These are phyloP conservation scores for Camellia oleifera DNA, from an alignment of 179 eudicot species.

Conservation along the genomic window DNA sequence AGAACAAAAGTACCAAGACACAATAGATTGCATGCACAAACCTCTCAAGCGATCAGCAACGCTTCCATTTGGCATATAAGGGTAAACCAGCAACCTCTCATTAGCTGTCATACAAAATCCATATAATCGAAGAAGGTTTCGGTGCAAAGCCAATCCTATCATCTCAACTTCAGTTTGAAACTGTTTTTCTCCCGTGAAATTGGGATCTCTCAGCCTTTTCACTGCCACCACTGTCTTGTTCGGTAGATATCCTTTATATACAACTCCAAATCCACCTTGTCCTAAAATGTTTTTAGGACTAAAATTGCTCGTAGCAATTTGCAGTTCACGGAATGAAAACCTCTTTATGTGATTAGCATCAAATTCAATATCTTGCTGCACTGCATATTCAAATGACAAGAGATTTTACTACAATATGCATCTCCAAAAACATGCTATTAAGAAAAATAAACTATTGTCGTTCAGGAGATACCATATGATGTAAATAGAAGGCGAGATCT, in stretches of 20 bases:
- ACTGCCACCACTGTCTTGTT: constrained; percentile 79
- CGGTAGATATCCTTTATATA: constrained; percentile 77
- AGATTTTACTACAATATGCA: not conserved
- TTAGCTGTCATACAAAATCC: constrained; percentile 88
- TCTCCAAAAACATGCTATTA: not conserved
- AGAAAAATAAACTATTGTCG: not conserved
- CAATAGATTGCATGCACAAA: constrained; percentile 23
- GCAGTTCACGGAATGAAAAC: constrained; percentile 82
- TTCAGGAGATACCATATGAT: constrained; percentile 56
- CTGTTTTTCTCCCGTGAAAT: constrained; percentile 83
- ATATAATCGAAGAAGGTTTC: constrained; percentile 74
- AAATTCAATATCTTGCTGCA: constrained; percentile 86
- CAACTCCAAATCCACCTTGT: constrained; percentile 91
- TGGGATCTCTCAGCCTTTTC: constrained; percentile 86
- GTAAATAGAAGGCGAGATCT: constrained; percentile 55
- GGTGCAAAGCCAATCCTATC: constrained; percentile 91
- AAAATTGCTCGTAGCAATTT: constrained; percentile 72
- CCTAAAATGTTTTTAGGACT: constrained; percentile 75
- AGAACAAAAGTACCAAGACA: not conserved
- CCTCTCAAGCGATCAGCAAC: constrained; percentile 96
- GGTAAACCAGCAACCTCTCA: constrained; percentile 85
- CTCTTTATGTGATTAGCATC: constrained; percentile 71
- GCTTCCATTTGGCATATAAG: constrained; percentile 93
- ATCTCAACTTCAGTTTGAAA: constrained; percentile 99
- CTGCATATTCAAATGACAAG: constrained; percentile 44